Base-by-base conservation (phyloP, 495 filamentous ascomycete species). In the Daldinia loculata region DNA sequence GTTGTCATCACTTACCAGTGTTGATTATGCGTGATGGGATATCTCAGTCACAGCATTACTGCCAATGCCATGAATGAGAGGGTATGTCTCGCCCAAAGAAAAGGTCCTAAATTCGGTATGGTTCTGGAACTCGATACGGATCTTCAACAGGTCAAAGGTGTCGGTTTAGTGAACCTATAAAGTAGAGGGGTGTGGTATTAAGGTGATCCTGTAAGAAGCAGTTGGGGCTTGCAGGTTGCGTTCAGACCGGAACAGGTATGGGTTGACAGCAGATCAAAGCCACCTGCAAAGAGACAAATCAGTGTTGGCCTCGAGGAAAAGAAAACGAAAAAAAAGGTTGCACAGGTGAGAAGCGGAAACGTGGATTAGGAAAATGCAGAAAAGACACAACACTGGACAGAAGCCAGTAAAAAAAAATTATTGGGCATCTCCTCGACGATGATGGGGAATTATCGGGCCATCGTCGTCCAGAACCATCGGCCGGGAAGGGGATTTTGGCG, bases 231-330 rank as follows among this genome's bases (percentile, higher is more conserved):
- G 70, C 56, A 72, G 70, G 56, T 61, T 61, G 64, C 50, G 56
- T 39, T 68, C 45, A 72, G 4, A 36, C 64, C 64, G 64, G 48
- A 72, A 60, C 17, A 53, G 70, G 70, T 30, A 72, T 64, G 56
- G 56, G 55, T 43, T 60, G 64, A 67, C 45, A 56, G 64, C 70
- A 72, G 64, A 72, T 72, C 70, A 55, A 58, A 69, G 61, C 65
- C 64, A 65, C 70, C 70, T 72, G 70, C 70, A 72, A 61, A 69
- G 56, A 61, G 39, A 68, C 15, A 72, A 72, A 68, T 69, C 61
- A 69, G 64, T 69, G 56, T 61, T 53, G 60, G 70, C 56, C 57
- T 58, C 34, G 41, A 57, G 61, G 17, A 57, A 51, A 30, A 26
- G 14, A 59, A n/a, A 70, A 36, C 4, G 41, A 34, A 34, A 34